phyloP scores from a whole-genome alignment of 2,329 filamentous ascomycete species.

The Aspergillus pseudoglaucus region DNA sequence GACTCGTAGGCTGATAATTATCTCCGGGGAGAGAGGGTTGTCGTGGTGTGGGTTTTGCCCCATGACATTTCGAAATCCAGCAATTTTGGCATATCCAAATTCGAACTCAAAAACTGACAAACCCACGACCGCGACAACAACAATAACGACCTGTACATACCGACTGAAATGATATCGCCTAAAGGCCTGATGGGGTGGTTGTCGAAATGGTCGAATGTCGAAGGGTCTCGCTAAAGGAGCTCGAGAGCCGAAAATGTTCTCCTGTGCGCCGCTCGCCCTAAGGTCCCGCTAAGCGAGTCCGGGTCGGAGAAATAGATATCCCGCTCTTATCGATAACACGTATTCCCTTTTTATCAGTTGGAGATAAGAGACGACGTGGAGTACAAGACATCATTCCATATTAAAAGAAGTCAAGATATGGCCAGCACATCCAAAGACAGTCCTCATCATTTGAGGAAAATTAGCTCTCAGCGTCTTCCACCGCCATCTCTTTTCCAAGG shows the following conservation, averaged over 20 bases:
- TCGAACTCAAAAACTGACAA: not conserved
- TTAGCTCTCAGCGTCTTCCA: slow-evolving; percentile 50
- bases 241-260: slow-evolving; percentile 26
- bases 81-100: not conserved
- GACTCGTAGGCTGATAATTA: not conserved
- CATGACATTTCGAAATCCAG: not conserved
- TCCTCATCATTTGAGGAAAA: slow-evolving; percentile 20
- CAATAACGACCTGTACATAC: slow-evolving; percentile 22
- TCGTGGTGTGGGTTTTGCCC: not conserved
- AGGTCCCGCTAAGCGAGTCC: slow-evolving; percentile 32
- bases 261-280: slow-evolving; percentile 36
- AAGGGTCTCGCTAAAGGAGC: slow-evolving; percentile 29
- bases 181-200: slow-evolving; percentile 30
- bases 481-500: slow-evolving; percentile 76
- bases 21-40: not conserved
- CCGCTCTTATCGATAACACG: slow-evolving; percentile 11
- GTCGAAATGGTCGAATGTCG: slow-evolving; percentile 37
- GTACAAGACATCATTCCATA: not conserved
- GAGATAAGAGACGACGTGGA: slow-evolving; percentile 4
- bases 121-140: not conserved
- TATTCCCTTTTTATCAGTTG: slow-evolving; percentile 4
- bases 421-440: slow-evolving; percentile 3
- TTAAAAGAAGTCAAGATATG: not conserved
- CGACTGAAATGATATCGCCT: slow-evolving; percentile 36
- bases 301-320: slow-evolving; percentile 18